Evolutionary conservation across 2,329 filamentous ascomycete species (phyloP).

Genomic region (Elsinoe fawcettii): DNA sequence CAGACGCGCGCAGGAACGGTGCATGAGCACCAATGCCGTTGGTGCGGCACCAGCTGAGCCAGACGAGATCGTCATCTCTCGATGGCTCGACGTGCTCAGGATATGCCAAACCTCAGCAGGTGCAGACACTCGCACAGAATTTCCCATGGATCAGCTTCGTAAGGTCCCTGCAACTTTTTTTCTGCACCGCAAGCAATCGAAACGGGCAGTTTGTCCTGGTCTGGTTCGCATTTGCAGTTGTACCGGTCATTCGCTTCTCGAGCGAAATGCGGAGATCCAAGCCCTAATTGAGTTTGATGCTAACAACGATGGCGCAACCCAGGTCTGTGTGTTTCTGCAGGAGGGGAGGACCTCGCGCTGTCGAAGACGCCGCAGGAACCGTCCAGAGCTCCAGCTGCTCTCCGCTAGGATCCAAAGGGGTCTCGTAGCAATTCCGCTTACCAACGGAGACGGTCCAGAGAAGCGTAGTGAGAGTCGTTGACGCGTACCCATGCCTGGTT

Average conservation of each 20-base stretch:
- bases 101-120: not conserved
- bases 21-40: constrained; percentile 4
- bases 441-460: constrained; percentile 8
- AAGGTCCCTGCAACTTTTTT: constrained; percentile 14
- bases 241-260: constrained; percentile 12
- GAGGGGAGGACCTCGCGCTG: constrained; percentile 4
- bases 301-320: constrained; percentile 12
- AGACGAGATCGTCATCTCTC: not conserved
- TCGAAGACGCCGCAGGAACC: constrained; percentile 12
- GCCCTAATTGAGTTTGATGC: constrained; percentile 12
- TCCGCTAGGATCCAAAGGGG: constrained; percentile 6
- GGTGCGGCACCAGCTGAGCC: not conserved
- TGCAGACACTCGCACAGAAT: not conserved
- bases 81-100: not conserved
- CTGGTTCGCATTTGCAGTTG: constrained; percentile 12
- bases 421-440: not conserved
- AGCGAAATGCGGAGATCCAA: constrained; percentile 4
- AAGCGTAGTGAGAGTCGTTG: not conserved
- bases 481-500: not conserved
- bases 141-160: not conserved
- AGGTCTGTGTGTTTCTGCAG: constrained; percentile 14
- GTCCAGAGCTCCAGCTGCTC: constrained; percentile 7
- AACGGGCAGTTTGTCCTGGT: not conserved
- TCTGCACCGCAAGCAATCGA: not conserved
- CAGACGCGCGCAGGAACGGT: not conserved